Conservation (phyloP, 768 basidiomycete species). For the Collybiopsis luxurians region DNA sequence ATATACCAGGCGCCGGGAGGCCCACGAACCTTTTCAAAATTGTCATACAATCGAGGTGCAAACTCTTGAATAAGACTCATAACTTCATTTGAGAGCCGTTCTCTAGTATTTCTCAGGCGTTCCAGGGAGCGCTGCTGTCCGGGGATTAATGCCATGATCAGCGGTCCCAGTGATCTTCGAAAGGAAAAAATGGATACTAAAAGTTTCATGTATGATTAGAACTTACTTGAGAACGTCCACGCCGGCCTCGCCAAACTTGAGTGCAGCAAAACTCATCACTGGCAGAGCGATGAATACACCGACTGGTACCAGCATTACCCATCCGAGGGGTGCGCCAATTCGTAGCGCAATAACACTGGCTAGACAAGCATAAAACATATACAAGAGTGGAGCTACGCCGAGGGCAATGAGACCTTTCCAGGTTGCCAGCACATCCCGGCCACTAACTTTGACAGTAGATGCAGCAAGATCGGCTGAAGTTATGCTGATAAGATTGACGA, state of each 20-base stretch:
- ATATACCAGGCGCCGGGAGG: constrained; percentile 8
- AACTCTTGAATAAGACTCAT: constrained; percentile 82
- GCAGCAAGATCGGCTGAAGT: constrained; percentile 86
- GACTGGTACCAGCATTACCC: constrained; percentile 74
- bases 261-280: constrained; percentile 85
- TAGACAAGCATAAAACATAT: constrained; percentile 76
- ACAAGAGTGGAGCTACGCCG: constrained; percentile 82
- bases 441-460: constrained; percentile 91
- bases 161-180: constrained; percentile 79
- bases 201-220: not conserved
- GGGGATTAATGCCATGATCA: constrained; percentile 83
- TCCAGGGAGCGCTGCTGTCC: constrained; percentile 83
- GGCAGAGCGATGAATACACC: constrained; percentile 72
- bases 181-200: constrained; percentile 7
- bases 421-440: constrained; percentile 91
- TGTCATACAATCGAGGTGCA: constrained; percentile 81
- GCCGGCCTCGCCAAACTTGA: constrained; percentile 97
- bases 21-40: constrained; percentile 69
- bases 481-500: not conserved
- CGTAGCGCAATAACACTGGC: constrained; percentile 73
- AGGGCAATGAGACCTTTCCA: constrained; percentile 97
- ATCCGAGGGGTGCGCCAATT: constrained; percentile 57
- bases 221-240: constrained; percentile 94
- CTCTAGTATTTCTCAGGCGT: constrained; percentile 68
- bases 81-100: constrained; percentile 78